Evolutionary conservation across 2,329 filamentous ascomycete species (phyloP), one percentile per base, ranked within the genome.

Genomic region (Sporothrix humicola): DNA sequence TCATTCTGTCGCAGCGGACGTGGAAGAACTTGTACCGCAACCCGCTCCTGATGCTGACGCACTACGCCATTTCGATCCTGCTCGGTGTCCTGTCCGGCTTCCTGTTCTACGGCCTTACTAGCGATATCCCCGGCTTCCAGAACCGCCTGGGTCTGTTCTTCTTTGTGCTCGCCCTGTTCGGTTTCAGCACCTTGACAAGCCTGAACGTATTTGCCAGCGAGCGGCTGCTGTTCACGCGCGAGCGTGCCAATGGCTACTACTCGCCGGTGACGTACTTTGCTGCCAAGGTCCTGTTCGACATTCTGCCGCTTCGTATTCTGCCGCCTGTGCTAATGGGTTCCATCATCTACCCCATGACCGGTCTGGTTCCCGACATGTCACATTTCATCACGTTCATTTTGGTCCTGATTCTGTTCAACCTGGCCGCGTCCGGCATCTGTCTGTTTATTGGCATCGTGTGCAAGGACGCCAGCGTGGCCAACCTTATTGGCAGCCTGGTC

Each of bases 11-110:
- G 0, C 88, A 91, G 78, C 90, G 96, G 63, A 99, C 96, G 0
- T 99, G 95, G 95, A 94, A 93, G 80, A 99, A 99, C 80, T 87
- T 99, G 7, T 98, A 99, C 84, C 91, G 96, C 73, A 98, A 99
- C 81, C 96, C 96, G 1, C 95, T 98, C 89, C 85, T 99, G 74
- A 99, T 99, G 96, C 88, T 99, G 73, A 98, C 95, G 0, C 96
- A 99, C 83, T 99, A 98, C 80, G 96, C 96, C 52, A 98, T 98
- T 77, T 94, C 96, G 8, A 98, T 99, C 75, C 84, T 98, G 0
- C 88, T 99, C 6, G 96, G 95, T 1, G 95, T 98, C 5, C 92
- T 99, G 73, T 95, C 95, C 1, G 96, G 96, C 3, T 98, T 93
- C 82, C 87, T 99, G 13, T 99, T 98, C 85, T 99, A 98, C 78